Conservation (phyloP, 495 filamentous ascomycete genomes). For the Aspergillus steynii region DNA sequence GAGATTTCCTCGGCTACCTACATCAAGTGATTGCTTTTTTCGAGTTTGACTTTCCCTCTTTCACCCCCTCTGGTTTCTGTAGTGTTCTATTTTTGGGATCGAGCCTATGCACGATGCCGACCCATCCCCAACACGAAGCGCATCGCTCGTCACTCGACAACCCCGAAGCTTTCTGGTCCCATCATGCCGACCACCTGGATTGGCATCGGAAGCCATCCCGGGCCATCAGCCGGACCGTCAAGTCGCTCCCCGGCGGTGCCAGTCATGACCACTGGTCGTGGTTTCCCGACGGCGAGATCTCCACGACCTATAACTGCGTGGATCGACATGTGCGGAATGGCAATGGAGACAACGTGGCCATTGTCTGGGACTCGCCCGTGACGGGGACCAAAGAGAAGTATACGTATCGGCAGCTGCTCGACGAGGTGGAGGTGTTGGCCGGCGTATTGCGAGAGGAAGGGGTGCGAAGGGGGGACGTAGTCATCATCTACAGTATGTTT, state of each 20-base stretch:
- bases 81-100: neutral
- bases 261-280: constrained; percentile 71
- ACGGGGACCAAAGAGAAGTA: constrained; percentile 69
- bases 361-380: constrained; percentile 88
- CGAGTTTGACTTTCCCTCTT: neutral
- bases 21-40: neutral
- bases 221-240: constrained; percentile 34
- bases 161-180: constrained; percentile 75
- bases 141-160: constrained; percentile 41
- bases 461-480: constrained; percentile 81
- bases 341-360: constrained; percentile 68
- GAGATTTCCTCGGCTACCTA: too few species aligned
- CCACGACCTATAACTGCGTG: constrained; percentile 86
- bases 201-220: constrained; percentile 73
- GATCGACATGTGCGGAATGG: constrained; percentile 82
- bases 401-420: constrained; percentile 72
- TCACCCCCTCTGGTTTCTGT: neutral
- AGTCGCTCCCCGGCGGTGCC: constrained; percentile 48
- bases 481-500: constrained; percentile 83
- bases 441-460: constrained; percentile 83
- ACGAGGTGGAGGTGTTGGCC: constrained; percentile 83
- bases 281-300: constrained; percentile 89
- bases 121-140: constrained; percentile 40
- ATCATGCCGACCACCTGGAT: constrained; percentile 70
- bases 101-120: constrained; percentile 3